phyloP scores from a whole-genome alignment of 108 stramenopile genomes.

The Hondaea fermentalgiana region DNA sequence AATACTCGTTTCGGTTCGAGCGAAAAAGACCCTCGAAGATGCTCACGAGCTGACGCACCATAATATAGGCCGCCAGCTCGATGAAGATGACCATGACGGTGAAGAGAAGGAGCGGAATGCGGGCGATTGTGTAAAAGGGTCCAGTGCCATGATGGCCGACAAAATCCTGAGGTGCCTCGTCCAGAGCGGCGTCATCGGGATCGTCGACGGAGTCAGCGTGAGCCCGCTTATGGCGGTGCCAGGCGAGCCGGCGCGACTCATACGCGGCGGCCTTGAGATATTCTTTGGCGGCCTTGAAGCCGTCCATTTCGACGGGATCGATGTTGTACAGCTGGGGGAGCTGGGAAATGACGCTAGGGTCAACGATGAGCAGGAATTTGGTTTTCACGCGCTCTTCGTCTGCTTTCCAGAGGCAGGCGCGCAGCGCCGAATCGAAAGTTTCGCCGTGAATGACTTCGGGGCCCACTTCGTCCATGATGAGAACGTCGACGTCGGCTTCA shows the following conservation, averaged over 20 bases:
- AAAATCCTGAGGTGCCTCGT: background rate
- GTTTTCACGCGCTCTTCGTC: background rate
- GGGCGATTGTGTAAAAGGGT: background rate
- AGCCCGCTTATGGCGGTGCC: background rate
- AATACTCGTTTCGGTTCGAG: background rate
- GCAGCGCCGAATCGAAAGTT: background rate
- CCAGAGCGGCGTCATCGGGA: background rate
- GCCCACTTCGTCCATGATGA: conserved; percentile 6
- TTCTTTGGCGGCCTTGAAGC: background rate
- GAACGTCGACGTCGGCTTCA: background rate
- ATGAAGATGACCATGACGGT: background rate
- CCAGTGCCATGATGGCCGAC: background rate
- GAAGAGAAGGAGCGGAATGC: background rate
- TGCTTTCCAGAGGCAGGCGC: conserved; percentile 9
- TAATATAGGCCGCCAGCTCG: background rate
- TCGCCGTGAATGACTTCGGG: conserved; percentile 16
- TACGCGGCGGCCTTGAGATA: background rate
- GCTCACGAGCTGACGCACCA: background rate
- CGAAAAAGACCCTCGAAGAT: background rate
- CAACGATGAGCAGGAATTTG: background rate
- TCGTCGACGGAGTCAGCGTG: background rate
- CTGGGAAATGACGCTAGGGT: background rate
- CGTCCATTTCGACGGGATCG: background rate
- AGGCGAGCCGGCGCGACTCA: background rate
- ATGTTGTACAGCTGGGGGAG: background rate